These are phyloP conservation scores for Nakazawaea peltata DNA, from an alignment of 805 yeast genomes.

Conservation along the genomic window DNA sequence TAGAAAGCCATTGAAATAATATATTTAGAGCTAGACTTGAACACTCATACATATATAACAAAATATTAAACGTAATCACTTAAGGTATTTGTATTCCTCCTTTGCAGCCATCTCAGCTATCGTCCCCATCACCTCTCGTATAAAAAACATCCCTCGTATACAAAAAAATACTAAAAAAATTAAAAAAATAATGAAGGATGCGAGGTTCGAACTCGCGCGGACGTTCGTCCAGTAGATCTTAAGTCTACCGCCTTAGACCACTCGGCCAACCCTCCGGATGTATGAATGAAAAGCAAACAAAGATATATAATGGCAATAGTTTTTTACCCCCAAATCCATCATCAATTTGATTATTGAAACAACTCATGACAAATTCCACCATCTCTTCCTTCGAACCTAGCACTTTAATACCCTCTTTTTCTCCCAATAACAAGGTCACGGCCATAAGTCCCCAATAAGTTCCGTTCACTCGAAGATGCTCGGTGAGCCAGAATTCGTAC, in stretches of 20 bases:
- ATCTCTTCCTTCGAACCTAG: no score
- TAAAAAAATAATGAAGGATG: constrained; percentile 23
- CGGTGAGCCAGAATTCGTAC: constrained; percentile 80
- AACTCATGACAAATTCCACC: constrained; percentile 61
- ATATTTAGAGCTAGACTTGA: no score
- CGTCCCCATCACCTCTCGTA: no score
- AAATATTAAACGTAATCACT: no score
- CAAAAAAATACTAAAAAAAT: no score
- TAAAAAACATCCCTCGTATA: no score
- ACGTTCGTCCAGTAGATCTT: constrained; percentile 25
- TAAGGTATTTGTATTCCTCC: no score
- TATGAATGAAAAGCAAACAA: neutral
- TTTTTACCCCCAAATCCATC: constrained; percentile 94
- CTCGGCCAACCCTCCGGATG: constrained; percentile 27
- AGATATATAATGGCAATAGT: no score
- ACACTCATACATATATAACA: no score
- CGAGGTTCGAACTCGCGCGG: constrained; percentile 32
- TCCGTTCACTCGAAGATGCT: constrained; percentile 86
- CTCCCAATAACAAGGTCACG: no score
- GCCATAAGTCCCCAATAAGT: constrained; percentile 94
- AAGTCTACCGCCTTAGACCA: constrained; percentile 30
- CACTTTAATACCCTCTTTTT: no score
- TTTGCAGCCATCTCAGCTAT: no score
- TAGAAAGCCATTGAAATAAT: constrained; percentile 56
- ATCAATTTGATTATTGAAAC: constrained; percentile 37